Evolutionary conservation across 2,329 filamentous ascomycete genomes (phyloP).

Genomic region (Pseudogymnoascus sp.): DNA sequence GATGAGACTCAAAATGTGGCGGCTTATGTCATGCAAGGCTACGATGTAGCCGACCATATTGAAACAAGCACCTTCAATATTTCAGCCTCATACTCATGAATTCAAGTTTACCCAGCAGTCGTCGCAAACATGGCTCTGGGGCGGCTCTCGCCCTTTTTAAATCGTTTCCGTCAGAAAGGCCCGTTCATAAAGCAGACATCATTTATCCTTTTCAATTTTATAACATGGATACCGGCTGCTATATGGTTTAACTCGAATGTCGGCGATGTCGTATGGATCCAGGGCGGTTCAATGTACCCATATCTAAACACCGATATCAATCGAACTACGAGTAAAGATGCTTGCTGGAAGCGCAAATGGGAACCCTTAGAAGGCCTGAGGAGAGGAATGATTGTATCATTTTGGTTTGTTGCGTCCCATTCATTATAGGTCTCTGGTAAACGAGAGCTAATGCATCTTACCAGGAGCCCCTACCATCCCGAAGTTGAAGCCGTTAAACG

Average conservation of each 20-base stretch:
- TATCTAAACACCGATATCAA: constrained; percentile 61
- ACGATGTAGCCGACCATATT: constrained; percentile 1
- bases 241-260: constrained; percentile 55
- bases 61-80: constrained; percentile 1
- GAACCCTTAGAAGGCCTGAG: constrained; percentile 48
- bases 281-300: constrained; percentile 66
- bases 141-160: constrained; percentile 18
- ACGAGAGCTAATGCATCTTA: background rate
- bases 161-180: background rate
- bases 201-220: constrained; percentile 42
- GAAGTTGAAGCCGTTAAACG: constrained; percentile 69
- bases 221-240: constrained; percentile 53
- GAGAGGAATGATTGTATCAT: constrained; percentile 67
- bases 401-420: constrained; percentile 41
- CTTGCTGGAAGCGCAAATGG: constrained; percentile 52
- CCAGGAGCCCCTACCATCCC: constrained; percentile 62
- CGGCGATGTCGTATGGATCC: constrained; percentile 48
- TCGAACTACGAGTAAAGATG: constrained; percentile 43
- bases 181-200: constrained; percentile 28
- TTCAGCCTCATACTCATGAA: background rate
- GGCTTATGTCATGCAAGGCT: constrained; percentile 10
- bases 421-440: background rate
- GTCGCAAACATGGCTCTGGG: constrained; percentile 7
- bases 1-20: background rate
- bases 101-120: background rate